Conservation (phyloP, 495 filamentous ascomycete species). For the Pseudoneurospora amorphoporcata region DNA sequence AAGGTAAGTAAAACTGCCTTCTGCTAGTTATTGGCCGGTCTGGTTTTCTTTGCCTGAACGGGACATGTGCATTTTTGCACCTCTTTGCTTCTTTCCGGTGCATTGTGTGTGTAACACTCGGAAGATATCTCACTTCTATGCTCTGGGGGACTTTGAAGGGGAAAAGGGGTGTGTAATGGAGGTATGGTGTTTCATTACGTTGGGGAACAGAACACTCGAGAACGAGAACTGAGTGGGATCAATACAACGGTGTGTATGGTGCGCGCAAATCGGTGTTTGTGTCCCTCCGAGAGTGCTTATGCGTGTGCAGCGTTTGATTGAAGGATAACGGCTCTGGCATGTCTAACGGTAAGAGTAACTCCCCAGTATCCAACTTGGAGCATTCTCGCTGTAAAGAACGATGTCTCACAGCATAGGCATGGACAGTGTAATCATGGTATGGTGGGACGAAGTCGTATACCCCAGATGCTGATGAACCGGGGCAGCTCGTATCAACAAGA, state of each 20-base stretch:
- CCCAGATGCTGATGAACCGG: not conserved
- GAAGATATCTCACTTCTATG: not conserved
- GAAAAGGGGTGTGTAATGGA: constrained; percentile 5
- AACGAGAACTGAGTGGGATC: not conserved
- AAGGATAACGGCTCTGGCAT: not conserved
- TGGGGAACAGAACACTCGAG: constrained; percentile 9
- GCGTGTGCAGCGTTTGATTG: not conserved
- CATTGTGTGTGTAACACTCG: not conserved
- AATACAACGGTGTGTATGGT: constrained; percentile 3
- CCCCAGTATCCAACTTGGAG: not conserved
- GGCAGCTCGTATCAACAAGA: not conserved
- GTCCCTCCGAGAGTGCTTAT: not conserved
- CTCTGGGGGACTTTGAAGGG: not conserved
- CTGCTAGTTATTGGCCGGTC: not conserved
- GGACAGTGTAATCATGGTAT: not conserved
- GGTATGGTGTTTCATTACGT: constrained; percentile 13
- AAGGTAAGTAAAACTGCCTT: not conserved
- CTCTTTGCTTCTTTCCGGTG: not conserved
- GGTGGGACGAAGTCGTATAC: not conserved
- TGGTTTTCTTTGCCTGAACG: not conserved
- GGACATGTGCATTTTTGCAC: not conserved
- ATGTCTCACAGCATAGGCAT: not conserved
- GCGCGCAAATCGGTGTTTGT: not conserved
- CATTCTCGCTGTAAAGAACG: not conserved
- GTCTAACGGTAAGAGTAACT: not conserved